A percentile compares a stretch with the other conserved stretches of the same genome.
Conservation (phyloP, 2,329 filamentous ascomycete species). For the Gremmenia infestans region DNA sequence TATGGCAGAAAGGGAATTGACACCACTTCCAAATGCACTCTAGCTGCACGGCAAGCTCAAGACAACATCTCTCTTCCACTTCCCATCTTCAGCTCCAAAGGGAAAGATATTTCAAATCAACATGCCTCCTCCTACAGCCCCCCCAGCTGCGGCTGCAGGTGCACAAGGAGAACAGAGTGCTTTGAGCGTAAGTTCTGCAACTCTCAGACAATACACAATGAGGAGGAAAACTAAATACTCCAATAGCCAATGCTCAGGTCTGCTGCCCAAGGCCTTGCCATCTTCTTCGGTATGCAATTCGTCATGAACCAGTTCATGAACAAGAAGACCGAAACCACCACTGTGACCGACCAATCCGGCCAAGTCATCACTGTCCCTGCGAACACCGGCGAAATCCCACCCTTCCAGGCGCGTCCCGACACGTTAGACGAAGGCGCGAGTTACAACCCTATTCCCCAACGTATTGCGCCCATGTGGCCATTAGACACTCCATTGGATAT, state of each 20-base stretch:
- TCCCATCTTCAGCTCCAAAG: slow-evolving; percentile 4
- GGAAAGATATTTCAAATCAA: slow-evolving; percentile 12
- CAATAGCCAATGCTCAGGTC: slow-evolving; percentile 30
- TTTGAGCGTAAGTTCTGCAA: slow-evolving; percentile 27
- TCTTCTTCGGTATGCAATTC: slow-evolving; percentile 53
- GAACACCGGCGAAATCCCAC: slow-evolving; percentile 54
- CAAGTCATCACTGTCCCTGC: slow-evolving; percentile 48
- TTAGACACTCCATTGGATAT: slow-evolving; percentile 75
- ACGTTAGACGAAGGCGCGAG: slow-evolving; percentile 55
- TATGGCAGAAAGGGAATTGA: too few species aligned
- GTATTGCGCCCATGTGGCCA: slow-evolving; percentile 84
- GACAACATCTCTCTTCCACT: background rate
- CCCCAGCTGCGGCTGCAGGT: slow-evolving; percentile 26
- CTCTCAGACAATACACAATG: background rate
- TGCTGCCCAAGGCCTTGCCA: slow-evolving; percentile 49
- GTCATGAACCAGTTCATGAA: slow-evolving; percentile 49
- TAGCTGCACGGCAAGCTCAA: background rate
- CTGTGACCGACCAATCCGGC: slow-evolving; percentile 48
- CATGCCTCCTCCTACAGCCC: slow-evolving; percentile 31
- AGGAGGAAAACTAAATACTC: slow-evolving; percentile 9
- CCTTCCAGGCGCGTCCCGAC: slow-evolving; percentile 61
- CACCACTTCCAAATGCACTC: too few species aligned
- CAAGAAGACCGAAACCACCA: slow-evolving; percentile 38
- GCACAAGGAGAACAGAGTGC: slow-evolving; percentile 26
- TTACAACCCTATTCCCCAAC: slow-evolving; percentile 62